Base-by-base conservation (phyloP, 345 rosid species). In the Citrus unshiu region DNA sequence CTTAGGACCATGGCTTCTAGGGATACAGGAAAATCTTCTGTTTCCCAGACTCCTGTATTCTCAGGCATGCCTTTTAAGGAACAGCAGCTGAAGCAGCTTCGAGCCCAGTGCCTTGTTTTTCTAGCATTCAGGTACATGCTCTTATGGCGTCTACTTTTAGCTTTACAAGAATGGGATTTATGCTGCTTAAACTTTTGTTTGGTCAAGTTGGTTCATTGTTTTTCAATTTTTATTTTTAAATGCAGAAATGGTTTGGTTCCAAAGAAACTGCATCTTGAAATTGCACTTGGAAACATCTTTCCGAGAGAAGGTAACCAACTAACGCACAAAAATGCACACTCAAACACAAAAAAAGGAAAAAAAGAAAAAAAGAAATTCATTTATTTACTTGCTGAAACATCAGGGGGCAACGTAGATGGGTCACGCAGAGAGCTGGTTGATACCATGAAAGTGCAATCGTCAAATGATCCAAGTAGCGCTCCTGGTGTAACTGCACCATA, bases 41-140 rank as follows among this genome's bases (percentile, higher is more conserved):
- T 82, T 86, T 75, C 89, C 32, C 90, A 86, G 75, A 83, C 81
- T 84, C 78, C 84, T 29, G 27, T 79, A 4, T 72, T 73, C n/a
- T 77, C 88, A 79, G 88, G 91, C 84, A 82, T 85, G 84, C 95
- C 91, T 79, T 94, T 94, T 81, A 94, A 91, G 74, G 98, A 93
- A 75, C 95, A 94, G 68, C 98, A 94, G 80, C 81, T 94, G 83
- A 94, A 90, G 85, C 98, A 94, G 83, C 98, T 94, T 77, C 91
- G 97, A 80, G 98, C 98, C 60, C 98, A 94, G 81, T 94, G 98
- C 87, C 96, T 94, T 60, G 97, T 94, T 35, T 93, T 93, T 84
- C 79, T 94, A 83, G 97, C 98, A 49, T 92, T 94, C 85, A 89
- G 97, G 98, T 94, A 81, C 34, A 62, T 70, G 75, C 35, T 35